Conservation (phyloP, 106 monocot species). For the Chionographis japonica region DNA sequence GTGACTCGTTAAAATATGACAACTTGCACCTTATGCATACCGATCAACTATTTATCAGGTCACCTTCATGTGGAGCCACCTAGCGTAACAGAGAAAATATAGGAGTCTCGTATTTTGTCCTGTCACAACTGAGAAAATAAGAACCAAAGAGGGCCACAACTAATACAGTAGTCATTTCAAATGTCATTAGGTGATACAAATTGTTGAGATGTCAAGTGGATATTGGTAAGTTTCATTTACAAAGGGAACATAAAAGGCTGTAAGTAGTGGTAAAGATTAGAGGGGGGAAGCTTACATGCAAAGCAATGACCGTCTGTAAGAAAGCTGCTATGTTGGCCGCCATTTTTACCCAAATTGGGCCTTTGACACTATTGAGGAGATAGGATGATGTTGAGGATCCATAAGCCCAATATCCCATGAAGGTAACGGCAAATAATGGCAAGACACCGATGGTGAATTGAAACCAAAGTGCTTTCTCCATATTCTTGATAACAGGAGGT, state of each 20-base stretch:
- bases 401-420: conserved; percentile 81
- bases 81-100: too few relatives aligned
- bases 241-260: background rate
- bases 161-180: too few relatives aligned
- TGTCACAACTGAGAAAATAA: too few relatives aligned
- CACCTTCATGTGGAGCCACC: too few relatives aligned
- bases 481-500: conserved; percentile 68
- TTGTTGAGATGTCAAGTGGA: too few relatives aligned
- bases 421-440: conserved; percentile 61
- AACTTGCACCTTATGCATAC: too few relatives aligned
- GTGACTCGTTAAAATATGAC: too few relatives aligned
- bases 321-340: conserved; percentile 57
- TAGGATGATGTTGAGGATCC: conserved; percentile 67
- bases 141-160: too few relatives aligned
- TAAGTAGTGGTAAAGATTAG: background rate
- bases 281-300: conserved; percentile 40
- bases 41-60: too few relatives aligned
- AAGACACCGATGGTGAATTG: conserved; percentile 57
- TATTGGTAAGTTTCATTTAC: too few relatives aligned
- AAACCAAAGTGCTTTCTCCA: conserved; percentile 73
- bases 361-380: conserved; percentile 48
- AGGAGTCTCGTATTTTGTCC: too few relatives aligned
- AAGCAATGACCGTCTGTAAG: conserved; percentile 64
- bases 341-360: conserved; percentile 58
- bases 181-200: too few relatives aligned